phyloP scores from a whole-genome alignment of 208 protist species.

The Crithidia bombi region DNA sequence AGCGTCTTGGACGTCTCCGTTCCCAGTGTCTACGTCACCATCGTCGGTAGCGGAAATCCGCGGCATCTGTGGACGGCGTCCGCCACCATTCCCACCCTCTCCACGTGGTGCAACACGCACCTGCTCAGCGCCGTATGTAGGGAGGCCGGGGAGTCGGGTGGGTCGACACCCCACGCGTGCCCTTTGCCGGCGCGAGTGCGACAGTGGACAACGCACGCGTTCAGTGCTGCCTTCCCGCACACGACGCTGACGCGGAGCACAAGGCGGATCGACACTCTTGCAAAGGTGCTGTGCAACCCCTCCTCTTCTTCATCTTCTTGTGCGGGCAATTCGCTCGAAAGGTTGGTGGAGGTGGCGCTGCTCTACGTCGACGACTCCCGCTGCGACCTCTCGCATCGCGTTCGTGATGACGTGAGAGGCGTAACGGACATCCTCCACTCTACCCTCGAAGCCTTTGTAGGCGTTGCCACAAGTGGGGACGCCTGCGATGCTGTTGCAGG shows the following conservation, averaged over 20 bases:
- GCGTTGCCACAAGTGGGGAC: background rate
- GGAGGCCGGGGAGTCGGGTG: no score
- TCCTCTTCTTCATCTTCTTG: background rate
- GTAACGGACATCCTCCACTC: constrained; percentile 19
- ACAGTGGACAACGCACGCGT: constrained; percentile 17
- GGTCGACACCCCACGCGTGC: background rate
- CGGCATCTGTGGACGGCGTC: constrained; percentile 8
- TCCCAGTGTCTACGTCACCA: background rate
- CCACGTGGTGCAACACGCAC: constrained; percentile 16
- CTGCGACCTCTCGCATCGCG: no score
- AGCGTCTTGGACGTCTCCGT: background rate
- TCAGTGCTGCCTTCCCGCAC: constrained; percentile 16
- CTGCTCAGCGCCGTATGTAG: background rate
- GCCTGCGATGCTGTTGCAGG: constrained; percentile 5
- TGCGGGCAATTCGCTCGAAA: background rate
- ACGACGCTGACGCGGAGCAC: background rate
- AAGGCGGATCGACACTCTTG: background rate
- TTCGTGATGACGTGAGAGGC: background rate
- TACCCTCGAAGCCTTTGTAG: constrained; percentile 3
- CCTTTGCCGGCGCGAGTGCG: background rate
- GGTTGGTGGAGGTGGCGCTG: constrained; percentile 19
- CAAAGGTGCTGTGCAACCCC: background rate
- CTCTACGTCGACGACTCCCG: constrained; percentile 14
- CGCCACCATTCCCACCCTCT: constrained; percentile 14
- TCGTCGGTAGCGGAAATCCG: constrained; percentile 21